These are phyloP conservation scores for Taxillus chinensis DNA, from an alignment of 164 flowering plant genomes.

Conservation along the genomic window DNA sequence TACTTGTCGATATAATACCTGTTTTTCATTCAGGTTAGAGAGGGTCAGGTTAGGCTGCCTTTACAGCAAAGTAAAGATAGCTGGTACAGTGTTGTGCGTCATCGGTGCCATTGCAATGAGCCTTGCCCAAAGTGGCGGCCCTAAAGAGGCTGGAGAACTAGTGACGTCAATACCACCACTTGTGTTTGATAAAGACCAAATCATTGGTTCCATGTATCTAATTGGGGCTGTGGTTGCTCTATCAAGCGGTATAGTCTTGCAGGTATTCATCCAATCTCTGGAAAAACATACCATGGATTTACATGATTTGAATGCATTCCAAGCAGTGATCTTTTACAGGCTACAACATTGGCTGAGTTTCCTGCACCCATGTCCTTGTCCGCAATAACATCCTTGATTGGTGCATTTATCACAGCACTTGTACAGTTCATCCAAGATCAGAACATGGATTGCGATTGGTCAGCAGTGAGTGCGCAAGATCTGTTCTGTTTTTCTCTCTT, in stretches of 20 bases:
- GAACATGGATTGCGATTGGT: constrained; percentile 18
- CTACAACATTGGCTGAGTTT: constrained; percentile 50
- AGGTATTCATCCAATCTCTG: constrained; percentile 27
- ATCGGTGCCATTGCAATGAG: constrained; percentile 67
- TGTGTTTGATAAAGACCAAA: constrained; percentile 27
- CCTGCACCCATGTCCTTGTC: constrained; percentile 78
- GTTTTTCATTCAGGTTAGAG: constrained; percentile 42
- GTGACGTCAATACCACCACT: background rate
- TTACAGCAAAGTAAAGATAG: constrained; percentile 60
- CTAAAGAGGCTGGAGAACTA: background rate
- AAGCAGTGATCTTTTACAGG: constrained; percentile 26
- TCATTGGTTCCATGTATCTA: constrained; percentile 58
- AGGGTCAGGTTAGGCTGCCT: constrained; percentile 42
- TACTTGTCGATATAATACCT: background rate
- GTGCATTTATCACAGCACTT: constrained; percentile 29
- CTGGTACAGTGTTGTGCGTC: constrained; percentile 70
- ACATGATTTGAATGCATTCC: background rate
- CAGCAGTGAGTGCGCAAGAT: constrained; percentile 12
- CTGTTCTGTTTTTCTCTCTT: constrained; percentile 31
- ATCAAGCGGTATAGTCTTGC: constrained; percentile 53
- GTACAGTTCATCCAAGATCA: constrained; percentile 34
- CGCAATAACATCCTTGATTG: constrained; percentile 51
- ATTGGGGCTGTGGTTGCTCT: constrained; percentile 44
- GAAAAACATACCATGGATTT: background rate
- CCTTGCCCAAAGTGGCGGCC: constrained; percentile 32